A percentile compares a stretch with the other conserved stretches of the same genome.
phyloP scores from a whole-genome alignment of 2,329 filamentous ascomycete species.

The Amauroascus niger region DNA sequence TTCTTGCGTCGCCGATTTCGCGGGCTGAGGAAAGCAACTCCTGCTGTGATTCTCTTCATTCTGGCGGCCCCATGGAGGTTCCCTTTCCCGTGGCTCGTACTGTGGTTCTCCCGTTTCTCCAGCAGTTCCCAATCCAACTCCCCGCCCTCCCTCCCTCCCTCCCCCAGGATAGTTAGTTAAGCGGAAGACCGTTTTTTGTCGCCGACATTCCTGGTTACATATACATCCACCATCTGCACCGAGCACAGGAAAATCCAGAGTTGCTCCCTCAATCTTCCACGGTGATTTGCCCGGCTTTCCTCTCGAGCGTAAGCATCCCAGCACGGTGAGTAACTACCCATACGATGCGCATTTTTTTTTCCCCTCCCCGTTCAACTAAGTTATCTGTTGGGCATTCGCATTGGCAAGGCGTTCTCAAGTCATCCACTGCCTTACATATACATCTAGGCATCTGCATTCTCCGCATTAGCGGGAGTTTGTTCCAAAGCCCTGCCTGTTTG shows the following conservation, averaged over 20 bases:
- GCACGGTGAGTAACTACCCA: background rate
- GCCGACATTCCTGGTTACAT: background rate
- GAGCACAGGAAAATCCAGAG: background rate
- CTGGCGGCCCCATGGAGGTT: background rate
- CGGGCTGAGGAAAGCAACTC: background rate
- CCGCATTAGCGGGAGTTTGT: constrained; percentile 8
- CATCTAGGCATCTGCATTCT: constrained; percentile 6
- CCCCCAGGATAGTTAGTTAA: background rate
- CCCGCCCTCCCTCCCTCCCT: too few species aligned
- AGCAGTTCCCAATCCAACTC: background rate
- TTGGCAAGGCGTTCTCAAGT: constrained; percentile 5
- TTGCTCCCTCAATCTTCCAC: background rate
- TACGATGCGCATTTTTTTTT: background rate
- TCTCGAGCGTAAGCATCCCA: background rate
- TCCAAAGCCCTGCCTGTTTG: constrained; percentile 4
- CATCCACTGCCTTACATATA: background rate
- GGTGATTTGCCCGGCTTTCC: constrained; percentile 1
- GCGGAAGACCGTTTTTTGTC: background rate
- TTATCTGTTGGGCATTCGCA: constrained; percentile 7
- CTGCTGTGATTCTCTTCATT: background rate
- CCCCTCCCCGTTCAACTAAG: too few species aligned
- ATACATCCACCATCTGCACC: background rate
- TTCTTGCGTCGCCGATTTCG: too few species aligned
- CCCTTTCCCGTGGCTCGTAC: background rate
- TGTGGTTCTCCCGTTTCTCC: background rate